phyloP scores from a whole-genome alignment of 1,284 basidiomycete species.

The Laetiporus sulphureus region DNA sequence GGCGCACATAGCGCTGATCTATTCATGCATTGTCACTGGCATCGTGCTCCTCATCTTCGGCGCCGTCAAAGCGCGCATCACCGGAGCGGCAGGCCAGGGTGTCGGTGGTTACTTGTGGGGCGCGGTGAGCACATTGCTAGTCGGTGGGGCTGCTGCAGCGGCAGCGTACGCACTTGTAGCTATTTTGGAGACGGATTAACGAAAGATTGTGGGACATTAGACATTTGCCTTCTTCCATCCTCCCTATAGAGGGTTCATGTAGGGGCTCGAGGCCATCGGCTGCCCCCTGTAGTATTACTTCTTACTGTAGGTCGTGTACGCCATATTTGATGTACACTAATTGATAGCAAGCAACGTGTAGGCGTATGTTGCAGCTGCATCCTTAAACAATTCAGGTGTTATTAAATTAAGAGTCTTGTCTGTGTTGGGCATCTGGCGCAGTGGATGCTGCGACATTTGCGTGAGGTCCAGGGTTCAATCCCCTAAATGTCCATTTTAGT shows the following conservation, averaged over 20 bases:
- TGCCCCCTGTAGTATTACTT: too few relatives aligned
- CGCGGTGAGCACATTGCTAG: slow-evolving; percentile 83
- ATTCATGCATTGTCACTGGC: slow-evolving; percentile 74
- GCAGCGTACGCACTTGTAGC: slow-evolving; percentile 86
- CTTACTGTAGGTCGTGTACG: too few relatives aligned
- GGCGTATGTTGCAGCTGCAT: too few relatives aligned
- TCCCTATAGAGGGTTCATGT: too few relatives aligned
- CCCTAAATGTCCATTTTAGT: slow-evolving; percentile 21
- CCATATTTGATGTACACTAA: too few relatives aligned
- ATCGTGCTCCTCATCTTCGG: slow-evolving; percentile 87
- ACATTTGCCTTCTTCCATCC: too few relatives aligned
- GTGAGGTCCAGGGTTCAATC: slow-evolving; percentile 26
- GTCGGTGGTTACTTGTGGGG: slow-evolving; percentile 68
- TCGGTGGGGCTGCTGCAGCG: slow-evolving; percentile 86
- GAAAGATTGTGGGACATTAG: too few relatives aligned
- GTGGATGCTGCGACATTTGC: slow-evolving; percentile 25
- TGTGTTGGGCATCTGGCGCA: slow-evolving; percentile 16
- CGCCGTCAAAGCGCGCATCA: slow-evolving; percentile 83
- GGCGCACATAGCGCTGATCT: slow-evolving; percentile 64
- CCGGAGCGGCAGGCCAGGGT: slow-evolving; percentile 66
- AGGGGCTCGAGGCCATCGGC: too few relatives aligned
- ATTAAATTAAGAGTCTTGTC: too few relatives aligned
- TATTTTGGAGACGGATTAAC: slow-evolving; percentile 60
- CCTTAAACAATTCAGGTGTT: too few relatives aligned
- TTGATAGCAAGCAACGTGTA: too few relatives aligned